Base-by-base conservation (phyloP, 1,284 basidiomycete genomes). In the Leccinum solheimii region DNA sequence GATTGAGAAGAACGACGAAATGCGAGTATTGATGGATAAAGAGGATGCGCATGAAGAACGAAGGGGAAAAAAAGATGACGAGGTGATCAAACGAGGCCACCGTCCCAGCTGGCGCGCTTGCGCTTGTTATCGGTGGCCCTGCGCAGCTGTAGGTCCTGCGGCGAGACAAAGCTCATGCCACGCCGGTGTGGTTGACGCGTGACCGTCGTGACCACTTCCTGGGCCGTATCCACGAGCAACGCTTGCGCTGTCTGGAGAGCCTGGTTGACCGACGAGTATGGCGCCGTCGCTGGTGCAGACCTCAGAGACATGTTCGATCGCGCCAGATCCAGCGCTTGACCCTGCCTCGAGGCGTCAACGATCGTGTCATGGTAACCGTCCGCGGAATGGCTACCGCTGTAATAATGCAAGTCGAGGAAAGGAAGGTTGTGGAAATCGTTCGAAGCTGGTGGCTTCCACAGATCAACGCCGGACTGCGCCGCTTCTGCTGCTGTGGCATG, bases 41-140 rank as follows among this genome's bases (percentile, higher is more conserved):
- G 57, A 62, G 53, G 45, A 45, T 21, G 59, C 7, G 52, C 5
- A 66, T 57, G 55, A 32, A 51, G 19, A 48, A 26, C 54, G 21
- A 34, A 51, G 34, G 34, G 34, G 34, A 6, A 32, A 34, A 19
- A 30, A 26, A 54, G 13, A 30, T 21, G 13, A 38, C 23, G 27
- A 32, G 36, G 55, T 40, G 23, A 11, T 65, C 50, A 75, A 38
- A 75, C 73, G 55, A 68, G 70, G 26, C 78, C 79, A 6, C 88
- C 87, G 72, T 90, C 89, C 88, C 89, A 90, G 71, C 88, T 91
- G 49, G 84, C 84, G 70, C 88, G 80, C 80, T 91, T 90, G 68
- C 87, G 78, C 77, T 89, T 89, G 68, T 86, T 85, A 61, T 84
- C 84, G 59, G 67, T 82, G 3, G 72, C 76, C 67, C 79, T 80